Percentiles rank a stretch among this genome's conserved stretches.
These are phyloP conservation scores for Malassezia sympodialis DNA, from an alignment of 1,284 basidiomycete genomes.

Conservation along the genomic window DNA sequence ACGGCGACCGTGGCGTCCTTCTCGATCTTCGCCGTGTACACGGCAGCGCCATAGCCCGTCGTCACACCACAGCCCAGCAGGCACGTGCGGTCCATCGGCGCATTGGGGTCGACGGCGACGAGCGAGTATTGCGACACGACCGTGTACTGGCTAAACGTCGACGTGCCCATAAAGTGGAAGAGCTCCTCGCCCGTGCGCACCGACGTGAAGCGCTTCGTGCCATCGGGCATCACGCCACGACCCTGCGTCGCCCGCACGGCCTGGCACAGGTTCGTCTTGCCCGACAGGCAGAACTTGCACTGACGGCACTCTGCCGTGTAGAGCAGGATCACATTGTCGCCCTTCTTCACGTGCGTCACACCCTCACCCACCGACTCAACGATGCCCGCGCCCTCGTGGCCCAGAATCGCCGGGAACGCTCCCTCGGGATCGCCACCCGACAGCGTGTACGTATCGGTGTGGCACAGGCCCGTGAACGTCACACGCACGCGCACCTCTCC, in stretches of 20 bases:
- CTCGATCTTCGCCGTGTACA: constrained; percentile 53
- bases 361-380: constrained; percentile 88
- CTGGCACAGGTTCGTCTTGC: constrained; percentile 71
- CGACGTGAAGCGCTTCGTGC: constrained; percentile 77
- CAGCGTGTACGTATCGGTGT: constrained; percentile 94
- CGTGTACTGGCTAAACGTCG: constrained; percentile 97
- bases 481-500: constrained; percentile 90
- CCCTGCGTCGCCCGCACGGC: constrained; percentile 84
- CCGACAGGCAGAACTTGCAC: constrained; percentile 79
- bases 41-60: constrained; percentile 84
- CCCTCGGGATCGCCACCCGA: constrained; percentile 96
- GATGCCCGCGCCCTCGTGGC: constrained; percentile 51
- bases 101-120: constrained; percentile 72
- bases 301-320: constrained; percentile 45
- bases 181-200: constrained; percentile 65
- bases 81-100: constrained; percentile 87
- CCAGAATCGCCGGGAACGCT: constrained; percentile 81
- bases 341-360: constrained; percentile 70
- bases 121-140: constrained; percentile 96
- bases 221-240: constrained; percentile 92
- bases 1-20: constrained; percentile 72
- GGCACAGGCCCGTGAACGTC: constrained; percentile 88
- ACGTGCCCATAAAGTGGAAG: constrained; percentile 95
- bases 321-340: constrained; percentile 63
- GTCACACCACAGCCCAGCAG: constrained; percentile 90